phyloP scores from a whole-genome alignment of 768 basidiomycete species.

The Xanthoconium stramineum region DNA sequence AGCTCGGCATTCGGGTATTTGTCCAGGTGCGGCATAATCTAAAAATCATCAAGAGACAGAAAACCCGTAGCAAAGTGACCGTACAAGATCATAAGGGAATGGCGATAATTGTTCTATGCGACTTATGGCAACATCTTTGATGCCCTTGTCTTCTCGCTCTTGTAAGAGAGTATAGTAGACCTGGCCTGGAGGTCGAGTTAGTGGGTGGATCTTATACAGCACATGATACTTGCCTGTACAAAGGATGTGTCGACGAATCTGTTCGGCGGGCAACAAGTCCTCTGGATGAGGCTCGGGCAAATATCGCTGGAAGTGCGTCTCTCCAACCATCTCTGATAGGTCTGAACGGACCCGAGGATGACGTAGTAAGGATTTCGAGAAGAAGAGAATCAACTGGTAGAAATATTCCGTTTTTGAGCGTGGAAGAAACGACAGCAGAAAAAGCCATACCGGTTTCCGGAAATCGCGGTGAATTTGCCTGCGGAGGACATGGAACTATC shows the following conservation, averaged over 20 bases:
- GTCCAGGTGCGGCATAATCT: constrained; percentile 93
- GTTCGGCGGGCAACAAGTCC: constrained; percentile 69
- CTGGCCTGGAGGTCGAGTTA: constrained; percentile 56
- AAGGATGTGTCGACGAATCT: constrained; percentile 89
- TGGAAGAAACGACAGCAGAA: not conserved
- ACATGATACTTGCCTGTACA: constrained; percentile 57
- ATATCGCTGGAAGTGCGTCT: constrained; percentile 92
- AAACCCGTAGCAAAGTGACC: constrained; percentile 22
- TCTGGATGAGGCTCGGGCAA: constrained; percentile 80
- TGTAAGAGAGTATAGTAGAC: constrained; percentile 88
- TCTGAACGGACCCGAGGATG: constrained; percentile 89
- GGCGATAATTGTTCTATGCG: constrained; percentile 94
- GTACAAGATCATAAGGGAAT: constrained; percentile 92
- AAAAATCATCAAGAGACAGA: constrained; percentile 8
- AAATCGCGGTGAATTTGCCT: constrained; percentile 97
- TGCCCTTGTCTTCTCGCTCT: constrained; percentile 87
- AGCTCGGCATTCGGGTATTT: constrained; percentile 93
- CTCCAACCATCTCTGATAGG: constrained; percentile 83
- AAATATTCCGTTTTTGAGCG: not conserved
- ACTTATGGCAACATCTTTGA: constrained; percentile 93
- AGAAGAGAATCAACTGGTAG: constrained; percentile 82
- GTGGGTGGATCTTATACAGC: not conserved
- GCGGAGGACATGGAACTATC: constrained; percentile 91
- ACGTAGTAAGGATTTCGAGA: constrained; percentile 94
- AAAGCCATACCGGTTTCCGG: constrained; percentile 79